phyloP scores from a whole-genome alignment of 805 yeast species.

The Diddensiella caesifluorescens region DNA sequence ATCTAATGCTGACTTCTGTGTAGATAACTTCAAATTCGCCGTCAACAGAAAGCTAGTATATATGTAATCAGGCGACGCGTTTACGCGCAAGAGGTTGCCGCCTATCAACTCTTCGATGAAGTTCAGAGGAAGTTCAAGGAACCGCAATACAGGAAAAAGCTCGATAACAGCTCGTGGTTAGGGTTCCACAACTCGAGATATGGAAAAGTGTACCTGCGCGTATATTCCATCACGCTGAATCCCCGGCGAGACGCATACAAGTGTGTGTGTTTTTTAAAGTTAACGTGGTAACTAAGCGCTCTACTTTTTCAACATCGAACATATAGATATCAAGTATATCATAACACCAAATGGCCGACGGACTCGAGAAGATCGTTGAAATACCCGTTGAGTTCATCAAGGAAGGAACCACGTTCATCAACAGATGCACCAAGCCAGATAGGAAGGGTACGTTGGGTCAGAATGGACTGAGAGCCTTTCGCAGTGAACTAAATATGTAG shows the following conservation, averaged over 20 bases:
- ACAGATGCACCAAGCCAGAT: conserved; percentile 91
- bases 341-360: conserved; percentile 23
- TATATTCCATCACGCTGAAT: background rate
- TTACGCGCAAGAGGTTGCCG: no score
- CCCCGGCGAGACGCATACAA: background rate
- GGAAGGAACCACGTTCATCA: conserved; percentile 84
- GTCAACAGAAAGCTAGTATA: no score
- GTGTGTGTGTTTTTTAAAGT: background rate
- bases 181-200: no score
- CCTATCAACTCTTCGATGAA: no score
- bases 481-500: conserved; percentile 35
- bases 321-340: background rate
- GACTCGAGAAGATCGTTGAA: conserved; percentile 34
- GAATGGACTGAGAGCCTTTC: background rate
- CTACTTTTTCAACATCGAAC: background rate
- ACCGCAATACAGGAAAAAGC: no score
- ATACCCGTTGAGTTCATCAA: conserved; percentile 86
- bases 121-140: no score
- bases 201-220: background rate
- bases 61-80: no score
- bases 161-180: no score
- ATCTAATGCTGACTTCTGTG: no score
- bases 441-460: conserved; percentile 51
- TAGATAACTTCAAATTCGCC: no score
- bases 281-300: background rate